Conservation (phyloP, 2,329 filamentous ascomycete genomes). For the Aspergillus sp. region DNA sequence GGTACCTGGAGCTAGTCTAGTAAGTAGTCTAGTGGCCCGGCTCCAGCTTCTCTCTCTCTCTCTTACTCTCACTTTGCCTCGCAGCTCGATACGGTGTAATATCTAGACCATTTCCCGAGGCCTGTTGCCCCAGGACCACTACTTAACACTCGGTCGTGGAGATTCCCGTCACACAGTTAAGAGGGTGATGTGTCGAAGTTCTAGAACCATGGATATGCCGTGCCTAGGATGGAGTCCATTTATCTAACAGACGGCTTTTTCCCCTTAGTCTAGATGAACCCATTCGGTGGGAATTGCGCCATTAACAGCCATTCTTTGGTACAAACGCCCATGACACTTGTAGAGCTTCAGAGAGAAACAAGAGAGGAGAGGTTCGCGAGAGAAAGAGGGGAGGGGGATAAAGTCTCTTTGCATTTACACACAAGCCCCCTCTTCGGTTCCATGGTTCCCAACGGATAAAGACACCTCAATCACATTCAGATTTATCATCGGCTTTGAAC, state of each 20-base stretch:
- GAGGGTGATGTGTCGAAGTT: not conserved
- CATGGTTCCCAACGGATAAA: not conserved
- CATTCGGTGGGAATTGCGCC: not conserved
- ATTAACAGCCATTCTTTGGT: not conserved
- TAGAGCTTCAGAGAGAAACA: not conserved
- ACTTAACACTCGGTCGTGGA: not conserved
- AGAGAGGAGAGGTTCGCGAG: not conserved
- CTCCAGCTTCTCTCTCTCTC: no score
- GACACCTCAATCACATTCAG: not conserved
- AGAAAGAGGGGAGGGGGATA: not conserved
- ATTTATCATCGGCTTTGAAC: not conserved
- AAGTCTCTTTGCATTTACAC: not conserved
- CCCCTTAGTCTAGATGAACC: not conserved
- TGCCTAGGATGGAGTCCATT: not conserved
- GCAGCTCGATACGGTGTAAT: not conserved
- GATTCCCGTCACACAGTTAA: not conserved
- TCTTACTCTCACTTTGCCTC: not conserved
- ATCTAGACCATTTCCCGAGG: not conserved
- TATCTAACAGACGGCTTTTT: not conserved
- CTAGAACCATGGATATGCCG: conserved; percentile 3
- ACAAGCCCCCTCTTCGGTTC: not conserved
- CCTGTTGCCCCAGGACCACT: not conserved
- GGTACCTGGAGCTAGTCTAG: not conserved
- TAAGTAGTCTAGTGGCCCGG: no score
- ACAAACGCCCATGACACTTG: not conserved